Evolutionary conservation across 1,284 basidiomycete genomes (phyloP), one percentile per base, ranked within the genome.

Genomic region (Cryptococcus floricola): DNA sequence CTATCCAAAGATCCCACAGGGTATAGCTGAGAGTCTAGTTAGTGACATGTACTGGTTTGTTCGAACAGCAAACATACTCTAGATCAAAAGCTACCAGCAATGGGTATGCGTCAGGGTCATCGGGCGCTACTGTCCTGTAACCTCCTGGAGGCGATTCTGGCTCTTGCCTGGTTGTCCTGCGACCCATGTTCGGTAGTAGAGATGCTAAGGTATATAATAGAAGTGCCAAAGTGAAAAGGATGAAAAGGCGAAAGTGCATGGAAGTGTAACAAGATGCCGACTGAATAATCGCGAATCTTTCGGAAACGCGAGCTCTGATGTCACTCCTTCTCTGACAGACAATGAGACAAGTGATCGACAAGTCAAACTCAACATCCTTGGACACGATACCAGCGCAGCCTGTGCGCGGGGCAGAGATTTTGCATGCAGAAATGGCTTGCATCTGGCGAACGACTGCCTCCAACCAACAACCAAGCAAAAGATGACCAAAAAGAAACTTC

Each of bases 1-100:
- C 87, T 44, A 91, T 85, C 87, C 88, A 91, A 8, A 91, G 78
- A 57, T 86, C 83, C 89, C 89, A 92, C 1, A 91, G 78, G 0
- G 89, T 91, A 70, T 87, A 91, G 68, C 88, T 88, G 66, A 19
- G 39, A 51, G 16, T 14, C 6, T 38, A 3, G 10, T 9, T 12
- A 48, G 28, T 38, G 25, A 27, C 16, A 39, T n/a, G 43, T 23
- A 49, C 14, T 13, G 23, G n/a, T 16, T 49, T 28, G 16, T 16
- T 28, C 7, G 19, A 8, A 34, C 4, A 56, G 39, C 18, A 25
- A 25, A 80, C 84, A 60, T 70, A 92, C 87, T 92, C 90, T 23
- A 92, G 76, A 66, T 93, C 90, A 69, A 92, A 91, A 0, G 87
- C 89, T 12, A 91, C 78, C 27, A 90, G 81, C 60, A 85, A 81